A percentile compares a stretch with the other conserved stretches of the same genome.
These are phyloP conservation scores for Logfia minima DNA, from an alignment of 129 eudicot species.

Conservation along the genomic window DNA sequence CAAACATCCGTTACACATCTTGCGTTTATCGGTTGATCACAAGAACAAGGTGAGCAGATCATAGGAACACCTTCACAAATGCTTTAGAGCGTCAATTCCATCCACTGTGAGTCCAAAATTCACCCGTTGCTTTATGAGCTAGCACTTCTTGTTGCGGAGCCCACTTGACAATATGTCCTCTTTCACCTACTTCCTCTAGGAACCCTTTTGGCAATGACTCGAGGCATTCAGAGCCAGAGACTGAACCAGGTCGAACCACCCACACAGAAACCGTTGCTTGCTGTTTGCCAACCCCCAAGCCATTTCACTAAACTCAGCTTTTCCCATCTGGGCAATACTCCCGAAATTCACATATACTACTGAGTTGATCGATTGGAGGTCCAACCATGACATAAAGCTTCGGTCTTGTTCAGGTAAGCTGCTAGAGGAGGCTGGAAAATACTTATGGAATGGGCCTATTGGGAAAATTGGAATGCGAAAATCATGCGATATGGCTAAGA, in stretches of 20 bases:
- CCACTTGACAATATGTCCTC: slow-evolving; percentile 51
- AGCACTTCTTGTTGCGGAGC: slow-evolving; percentile 54
- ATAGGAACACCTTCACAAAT: slow-evolving; percentile 64
- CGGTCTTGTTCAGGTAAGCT: slow-evolving; percentile 38
- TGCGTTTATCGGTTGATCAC: slow-evolving; percentile 50
- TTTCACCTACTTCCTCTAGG: slow-evolving; percentile 32
- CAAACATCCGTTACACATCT: slow-evolving; percentile 30
- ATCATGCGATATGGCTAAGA: slow-evolving; percentile 19
- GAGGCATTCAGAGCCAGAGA: slow-evolving; percentile 33
- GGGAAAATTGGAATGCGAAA: slow-evolving; percentile 35
- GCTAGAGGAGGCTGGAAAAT: slow-evolving; percentile 37
- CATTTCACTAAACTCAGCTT: slow-evolving; percentile 31
- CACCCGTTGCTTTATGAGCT: slow-evolving; percentile 48
- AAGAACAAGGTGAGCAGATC: slow-evolving; percentile 51
- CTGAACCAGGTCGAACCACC: slow-evolving; percentile 53
- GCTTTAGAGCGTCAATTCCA: slow-evolving; percentile 63
- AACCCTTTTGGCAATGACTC: slow-evolving; percentile 41
- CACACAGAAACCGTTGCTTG: slow-evolving; percentile 56
- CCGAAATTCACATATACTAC: slow-evolving; percentile 62
- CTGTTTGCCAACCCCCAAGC: slow-evolving; percentile 56
- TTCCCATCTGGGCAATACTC: slow-evolving; percentile 35
- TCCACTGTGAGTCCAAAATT: slow-evolving; percentile 57
- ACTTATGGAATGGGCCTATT: slow-evolving; percentile 59
- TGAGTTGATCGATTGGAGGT: slow-evolving; percentile 44
- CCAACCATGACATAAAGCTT: slow-evolving; percentile 46